Percentiles rank a stretch among this genome's conserved stretches.
These are phyloP conservation scores for Fragilariopsis cylindrus DNA, from an alignment of 108 stramenopile species.

Conservation along the genomic window DNA sequence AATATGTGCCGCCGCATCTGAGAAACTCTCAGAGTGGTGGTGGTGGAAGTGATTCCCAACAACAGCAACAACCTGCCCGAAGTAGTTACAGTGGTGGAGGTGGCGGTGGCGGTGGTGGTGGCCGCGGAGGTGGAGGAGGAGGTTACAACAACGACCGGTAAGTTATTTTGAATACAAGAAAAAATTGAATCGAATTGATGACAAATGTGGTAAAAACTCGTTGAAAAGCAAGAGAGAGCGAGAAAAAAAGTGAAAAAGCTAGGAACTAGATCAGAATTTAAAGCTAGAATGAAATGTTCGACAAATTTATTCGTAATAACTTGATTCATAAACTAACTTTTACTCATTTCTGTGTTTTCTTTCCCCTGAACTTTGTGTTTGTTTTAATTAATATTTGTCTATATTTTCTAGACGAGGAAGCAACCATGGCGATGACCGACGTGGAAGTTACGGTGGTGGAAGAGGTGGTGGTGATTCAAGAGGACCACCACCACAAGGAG, in stretches of 20 bases:
- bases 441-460: constrained; percentile 35
- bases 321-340: no score
- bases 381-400: no score
- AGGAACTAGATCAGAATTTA: no score
- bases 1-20: constrained; percentile 95
- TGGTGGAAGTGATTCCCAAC: constrained; percentile 24
- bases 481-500: constrained; percentile 16
- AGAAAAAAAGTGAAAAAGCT: no score
- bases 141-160: constrained; percentile 24
- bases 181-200: no score
- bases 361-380: no score
- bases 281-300: neutral
- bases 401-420: neutral
- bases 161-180: neutral
- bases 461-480: constrained; percentile 31
- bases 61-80: constrained; percentile 17
- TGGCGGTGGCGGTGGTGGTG: constrained; percentile 28
- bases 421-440: constrained; percentile 34
- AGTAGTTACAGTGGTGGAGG: constrained; percentile 52
- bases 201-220: no score
- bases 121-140: constrained; percentile 32
- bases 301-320: neutral
- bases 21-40: constrained; percentile 81
- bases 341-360: no score
- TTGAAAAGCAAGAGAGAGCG: no score